Conservation (phyloP, 164 flowering plant species). For the Stephania cephalantha region DNA sequence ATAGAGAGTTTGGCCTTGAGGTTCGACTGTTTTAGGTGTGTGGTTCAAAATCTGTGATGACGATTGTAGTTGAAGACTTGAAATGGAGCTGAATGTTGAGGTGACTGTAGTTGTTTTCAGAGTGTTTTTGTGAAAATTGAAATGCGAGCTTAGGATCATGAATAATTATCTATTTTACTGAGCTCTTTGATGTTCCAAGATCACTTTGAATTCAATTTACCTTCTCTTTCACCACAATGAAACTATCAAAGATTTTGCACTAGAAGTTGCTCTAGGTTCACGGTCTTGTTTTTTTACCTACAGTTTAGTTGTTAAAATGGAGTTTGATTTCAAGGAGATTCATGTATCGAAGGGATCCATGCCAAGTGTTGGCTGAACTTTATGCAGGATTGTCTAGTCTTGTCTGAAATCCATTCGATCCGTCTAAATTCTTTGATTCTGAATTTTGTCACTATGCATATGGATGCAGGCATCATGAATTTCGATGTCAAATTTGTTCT, state of each 20-base stretch:
- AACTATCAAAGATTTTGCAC: background rate
- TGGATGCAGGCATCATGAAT: too few species aligned
- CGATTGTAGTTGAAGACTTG: background rate
- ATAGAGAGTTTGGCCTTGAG: background rate
- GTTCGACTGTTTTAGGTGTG: background rate
- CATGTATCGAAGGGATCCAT: background rate
- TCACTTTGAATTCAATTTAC: too few species aligned
- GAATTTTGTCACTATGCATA: too few species aligned
- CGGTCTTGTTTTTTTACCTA: background rate
- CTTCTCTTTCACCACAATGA: background rate
- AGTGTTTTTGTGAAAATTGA: background rate
- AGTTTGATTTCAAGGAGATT: background rate
- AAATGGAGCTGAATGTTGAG: background rate
- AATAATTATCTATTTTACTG: too few species aligned
- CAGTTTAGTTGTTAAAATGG: background rate
- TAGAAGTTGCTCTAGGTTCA: background rate
- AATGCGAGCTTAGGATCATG: background rate
- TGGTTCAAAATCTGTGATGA: background rate
- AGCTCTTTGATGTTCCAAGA: too few species aligned
- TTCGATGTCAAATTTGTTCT: too few species aligned
- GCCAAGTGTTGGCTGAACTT: too few species aligned
- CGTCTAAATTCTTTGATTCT: too few species aligned
- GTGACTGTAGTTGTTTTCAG: background rate
- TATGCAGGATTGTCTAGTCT: too few species aligned
- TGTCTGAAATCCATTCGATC: too few species aligned